A percentile compares a stretch with the other conserved stretches of the same genome.
These are phyloP conservation scores for Leccinellum rugosiceps DNA, from an alignment of 768 basidiomycete genomes.

Conservation along the genomic window DNA sequence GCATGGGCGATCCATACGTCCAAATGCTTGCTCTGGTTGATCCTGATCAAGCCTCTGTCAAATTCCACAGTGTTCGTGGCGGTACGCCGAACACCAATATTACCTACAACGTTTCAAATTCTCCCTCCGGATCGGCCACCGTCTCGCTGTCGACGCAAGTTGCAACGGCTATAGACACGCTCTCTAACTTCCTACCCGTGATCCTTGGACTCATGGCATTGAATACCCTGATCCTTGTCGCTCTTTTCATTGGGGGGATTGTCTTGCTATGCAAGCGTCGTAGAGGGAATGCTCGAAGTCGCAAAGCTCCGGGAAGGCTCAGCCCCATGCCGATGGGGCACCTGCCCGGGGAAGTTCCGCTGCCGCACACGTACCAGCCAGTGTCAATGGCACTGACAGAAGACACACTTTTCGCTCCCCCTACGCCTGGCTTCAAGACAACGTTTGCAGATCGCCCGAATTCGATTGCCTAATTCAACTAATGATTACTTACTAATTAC, in stretches of 20 bases:
- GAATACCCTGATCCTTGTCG: slow-evolving; percentile 67
- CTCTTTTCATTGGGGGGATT: slow-evolving; percentile 52
- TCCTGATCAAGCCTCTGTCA: slow-evolving; percentile 63
- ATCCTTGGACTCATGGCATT: slow-evolving; percentile 75
- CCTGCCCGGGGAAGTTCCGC: slow-evolving; percentile 26
- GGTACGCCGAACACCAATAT: slow-evolving; percentile 63
- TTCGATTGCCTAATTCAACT: slow-evolving; percentile 35
- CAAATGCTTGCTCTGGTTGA: slow-evolving; percentile 68
- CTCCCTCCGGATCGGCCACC: slow-evolving; percentile 40
- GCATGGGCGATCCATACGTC: slow-evolving; percentile 76
- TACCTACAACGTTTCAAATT: slow-evolving; percentile 54
- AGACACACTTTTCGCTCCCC: slow-evolving; percentile 50
- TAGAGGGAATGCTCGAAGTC: slow-evolving; percentile 34
- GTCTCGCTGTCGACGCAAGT: slow-evolving; percentile 59
- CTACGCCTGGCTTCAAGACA: slow-evolving; percentile 58
- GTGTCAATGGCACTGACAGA: slow-evolving; percentile 54
- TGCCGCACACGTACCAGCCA: slow-evolving; percentile 61
- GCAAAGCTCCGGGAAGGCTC: slow-evolving; percentile 43
- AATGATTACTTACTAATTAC: background rate
- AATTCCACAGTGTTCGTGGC: slow-evolving; percentile 68
- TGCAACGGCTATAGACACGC: slow-evolving; percentile 55
- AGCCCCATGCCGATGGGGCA: slow-evolving; percentile 58
- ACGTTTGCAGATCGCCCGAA: slow-evolving; percentile 40
- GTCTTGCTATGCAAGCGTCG: slow-evolving; percentile 51
- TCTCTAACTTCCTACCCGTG: slow-evolving; percentile 65